phyloP scores from a whole-genome alignment of 768 basidiomycete species.

The Russula ochroleuca region DNA sequence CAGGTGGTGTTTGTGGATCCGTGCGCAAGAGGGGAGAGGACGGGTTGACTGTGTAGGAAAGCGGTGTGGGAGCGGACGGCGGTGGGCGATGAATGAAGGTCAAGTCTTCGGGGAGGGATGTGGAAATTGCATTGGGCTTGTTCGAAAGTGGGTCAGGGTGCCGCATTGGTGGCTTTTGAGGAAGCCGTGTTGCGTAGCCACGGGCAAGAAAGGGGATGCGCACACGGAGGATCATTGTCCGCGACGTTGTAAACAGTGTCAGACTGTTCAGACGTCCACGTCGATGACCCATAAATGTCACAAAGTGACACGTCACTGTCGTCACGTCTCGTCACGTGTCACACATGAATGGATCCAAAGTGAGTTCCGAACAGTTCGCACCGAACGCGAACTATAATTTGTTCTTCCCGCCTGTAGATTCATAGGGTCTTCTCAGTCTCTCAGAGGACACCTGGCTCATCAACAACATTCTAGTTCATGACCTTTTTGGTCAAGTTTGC shows the following conservation, averaged over 20 bases:
- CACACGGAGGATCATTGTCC: constrained; percentile 13
- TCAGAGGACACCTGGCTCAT: no score
- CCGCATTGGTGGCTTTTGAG: constrained; percentile 28
- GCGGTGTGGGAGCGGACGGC: constrained; percentile 67
- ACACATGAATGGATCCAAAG: no score
- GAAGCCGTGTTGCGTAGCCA: constrained; percentile 25
- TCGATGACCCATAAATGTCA: no score
- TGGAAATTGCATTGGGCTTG: constrained; percentile 14
- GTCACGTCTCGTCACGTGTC: no score
- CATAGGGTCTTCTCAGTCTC: no score
- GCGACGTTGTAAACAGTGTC: neutral
- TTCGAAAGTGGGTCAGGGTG: constrained; percentile 25
- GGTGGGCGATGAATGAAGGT: constrained; percentile 87
- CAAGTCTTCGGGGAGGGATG: constrained; percentile 40
- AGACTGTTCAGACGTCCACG: no score
- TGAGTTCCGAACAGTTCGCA: no score
- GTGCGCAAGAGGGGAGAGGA: constrained; percentile 64
- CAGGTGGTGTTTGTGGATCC: constrained; percentile 29
- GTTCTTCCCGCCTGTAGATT: no score
- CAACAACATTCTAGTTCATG: no score
- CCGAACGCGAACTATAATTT: no score
- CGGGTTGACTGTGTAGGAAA: constrained; percentile 64
- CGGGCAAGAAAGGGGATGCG: constrained; percentile 9
- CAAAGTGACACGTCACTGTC: no score
- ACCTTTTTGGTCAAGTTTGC: no score